Base-by-base conservation (phyloP, 768 basidiomycete genomes). In the Rhodotorula diobovata region DNA sequence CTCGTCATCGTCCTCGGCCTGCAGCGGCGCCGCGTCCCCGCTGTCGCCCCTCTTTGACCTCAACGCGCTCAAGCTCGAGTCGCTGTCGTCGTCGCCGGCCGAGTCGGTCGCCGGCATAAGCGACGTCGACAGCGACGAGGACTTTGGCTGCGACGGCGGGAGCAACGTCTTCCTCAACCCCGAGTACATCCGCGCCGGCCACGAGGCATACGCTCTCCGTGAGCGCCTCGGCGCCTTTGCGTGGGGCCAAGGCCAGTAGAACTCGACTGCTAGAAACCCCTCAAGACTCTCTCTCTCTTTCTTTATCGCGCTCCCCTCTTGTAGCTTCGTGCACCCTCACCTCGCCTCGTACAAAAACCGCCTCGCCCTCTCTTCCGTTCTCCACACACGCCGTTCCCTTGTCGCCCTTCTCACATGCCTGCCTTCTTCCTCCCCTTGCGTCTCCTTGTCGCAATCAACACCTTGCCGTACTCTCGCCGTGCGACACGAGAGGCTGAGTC, bases 61-160 rank as follows among this genome's bases (percentile, higher is more conserved):
- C 18, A 65, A 66, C 63, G 55, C 56, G 14, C 63, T 73, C 59
- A 73, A 68, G 46, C 67, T 73, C 60, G 67, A 68, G 15, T 43
- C 57, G 16, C 58, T 65, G 43, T 14, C 61, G 34, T 34, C 51
- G 4, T 32, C 63, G n/a, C 37, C 63, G 8, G 41, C 21, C 21
- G 39, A 16, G 53, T 41, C 34, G 25, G 7, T 16, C 16, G 20
- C 2, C 32, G 32, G 32, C 30, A 28, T 6, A 46, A 41, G 37
- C 34, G 37, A 28, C 37, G 41, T 45, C 58, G 58, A 59, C 16
- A 57, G 56, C 56, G 56, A 43, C 11, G 41, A 43, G 11, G 41
- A 59, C 58, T 59, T 59, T 39, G 58, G 58, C n/a, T 59, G 58
- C 58, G 58, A 43, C n/a, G 58, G 58, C 39, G 58, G 41, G 10